Evolutionary conservation across 75 land plant species (phyloP), one percentile per base, ranked within the genome.

Genomic region (Adiantum capillusveneris): DNA sequence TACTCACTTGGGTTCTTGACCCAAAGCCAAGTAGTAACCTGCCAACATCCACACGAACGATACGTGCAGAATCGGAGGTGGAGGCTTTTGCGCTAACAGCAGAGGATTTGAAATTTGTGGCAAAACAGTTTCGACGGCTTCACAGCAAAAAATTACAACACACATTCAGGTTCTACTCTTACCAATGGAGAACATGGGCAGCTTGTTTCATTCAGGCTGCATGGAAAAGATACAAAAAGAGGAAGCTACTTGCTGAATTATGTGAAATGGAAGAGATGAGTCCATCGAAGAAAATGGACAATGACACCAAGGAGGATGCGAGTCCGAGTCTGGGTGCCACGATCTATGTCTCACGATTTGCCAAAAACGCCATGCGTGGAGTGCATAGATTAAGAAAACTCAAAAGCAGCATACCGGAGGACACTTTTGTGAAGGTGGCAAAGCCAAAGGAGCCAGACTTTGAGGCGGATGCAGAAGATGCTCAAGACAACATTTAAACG

Each of bases 171-270:
- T 83, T 69, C 63, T 87, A 90, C 52, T 90, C 96, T 9, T 68
- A 78, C 28, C 84, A 84, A 19, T 90, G 96, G 96, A 60, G 85
- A 17, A 87, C 87, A 3, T 86, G 91, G 96, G 84, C 79, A 20
- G 87, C 87, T 26, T 75, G 79, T 45, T 80, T 74, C 69, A 81
- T 90, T 34, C 96, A 90, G 53, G 80, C 77, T 9, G 87, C 96
- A 2, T 90, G 96, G 96, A 66, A 75, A 6, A 60, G 87, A 1
- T 59, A 49, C 75, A 69, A 75, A 65, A 78, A 60, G 54, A 63
- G 87, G 31, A 66, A 55, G 56, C 52, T 30, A 3, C 43, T 57
- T 9, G 59, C 39, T n/a, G 17, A 18, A 13, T 24, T 54, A 29
- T 3, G 3, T 26, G 28, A 54, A 3, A 5, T 54, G 28, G 31